phyloP scores from a whole-genome alignment of 2,329 filamentous ascomycete genomes.

The Aspergillus sp. region DNA sequence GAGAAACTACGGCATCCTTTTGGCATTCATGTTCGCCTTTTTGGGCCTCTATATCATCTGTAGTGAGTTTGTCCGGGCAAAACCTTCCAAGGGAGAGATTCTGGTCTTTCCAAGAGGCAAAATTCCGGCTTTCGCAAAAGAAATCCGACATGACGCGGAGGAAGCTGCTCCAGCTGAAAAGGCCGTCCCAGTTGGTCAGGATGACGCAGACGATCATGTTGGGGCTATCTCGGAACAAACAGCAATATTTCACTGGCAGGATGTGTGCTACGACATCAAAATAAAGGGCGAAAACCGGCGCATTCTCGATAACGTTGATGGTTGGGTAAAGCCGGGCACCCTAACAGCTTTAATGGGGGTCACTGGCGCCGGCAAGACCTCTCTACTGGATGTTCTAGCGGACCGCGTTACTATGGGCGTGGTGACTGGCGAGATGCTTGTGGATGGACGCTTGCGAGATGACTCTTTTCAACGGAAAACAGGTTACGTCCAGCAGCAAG shows the following conservation, averaged over 20 bases:
- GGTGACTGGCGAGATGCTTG: conserved; percentile 78
- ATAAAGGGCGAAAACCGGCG: conserved; percentile 73
- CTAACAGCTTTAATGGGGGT: conserved; percentile 88
- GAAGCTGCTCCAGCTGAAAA: conserved; percentile 25
- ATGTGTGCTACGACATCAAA: conserved; percentile 77
- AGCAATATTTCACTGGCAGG: conserved; percentile 78
- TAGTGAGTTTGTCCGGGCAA: conserved; percentile 60
- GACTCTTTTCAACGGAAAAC: conserved; percentile 64
- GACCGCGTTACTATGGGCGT: conserved; percentile 83
- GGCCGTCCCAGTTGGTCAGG: conserved; percentile 63
- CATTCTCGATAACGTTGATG: conserved; percentile 80
- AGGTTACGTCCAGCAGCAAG: conserved; percentile 74
- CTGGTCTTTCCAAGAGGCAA: conserved; percentile 71
- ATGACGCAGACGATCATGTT: conserved; percentile 68
- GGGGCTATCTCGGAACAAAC: conserved; percentile 72
- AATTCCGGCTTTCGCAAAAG: conserved; percentile 50
- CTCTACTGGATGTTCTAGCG: conserved; percentile 79
- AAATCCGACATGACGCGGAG: conserved; percentile 24
- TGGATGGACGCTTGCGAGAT: conserved; percentile 71
- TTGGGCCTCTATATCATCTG: conserved; percentile 60
- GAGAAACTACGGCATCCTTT: conserved; percentile 67
- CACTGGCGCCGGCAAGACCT: conserved; percentile 87
- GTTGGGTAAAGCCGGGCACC: conserved; percentile 90
- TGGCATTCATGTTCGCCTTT: conserved; percentile 62
- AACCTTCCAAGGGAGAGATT: conserved; percentile 72